These are phyloP conservation scores for Xanthoconium stramineum DNA, from an alignment of 768 basidiomycete species.

Conservation along the genomic window DNA sequence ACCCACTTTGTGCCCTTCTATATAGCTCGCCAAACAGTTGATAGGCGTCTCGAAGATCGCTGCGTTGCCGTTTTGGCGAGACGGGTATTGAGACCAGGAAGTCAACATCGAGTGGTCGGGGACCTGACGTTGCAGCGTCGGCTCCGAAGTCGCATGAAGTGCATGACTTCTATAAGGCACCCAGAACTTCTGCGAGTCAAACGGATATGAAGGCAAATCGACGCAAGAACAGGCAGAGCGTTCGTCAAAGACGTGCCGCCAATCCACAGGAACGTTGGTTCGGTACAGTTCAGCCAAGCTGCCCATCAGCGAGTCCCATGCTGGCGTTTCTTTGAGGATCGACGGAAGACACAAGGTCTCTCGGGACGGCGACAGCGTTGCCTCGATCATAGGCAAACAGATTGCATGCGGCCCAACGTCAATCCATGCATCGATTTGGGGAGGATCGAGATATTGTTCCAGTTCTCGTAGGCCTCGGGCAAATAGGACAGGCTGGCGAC, in stretches of 20 bases:
- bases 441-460: slow-evolving; percentile 23
- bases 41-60: slow-evolving; percentile 58
- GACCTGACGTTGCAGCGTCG: slow-evolving; percentile 1
- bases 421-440: slow-evolving; percentile 47
- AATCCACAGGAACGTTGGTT: slow-evolving; percentile 40
- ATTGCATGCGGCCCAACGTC: slow-evolving; percentile 66
- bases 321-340: slow-evolving; percentile 42
- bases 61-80: slow-evolving; percentile 28
- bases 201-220: slow-evolving; percentile 65
- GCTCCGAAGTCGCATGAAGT: background rate
- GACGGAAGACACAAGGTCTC: slow-evolving; percentile 45
- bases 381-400: slow-evolving; percentile 55
- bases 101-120: slow-evolving; percentile 37
- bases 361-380: slow-evolving; percentile 26
- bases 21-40: slow-evolving; percentile 38
- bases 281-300: slow-evolving; percentile 50
- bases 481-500: slow-evolving; percentile 54
- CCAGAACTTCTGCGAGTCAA: slow-evolving; percentile 56
- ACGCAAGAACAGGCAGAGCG: slow-evolving; percentile 39
- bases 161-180: slow-evolving; percentile 40
- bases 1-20: slow-evolving; percentile 58
- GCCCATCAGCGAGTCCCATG: slow-evolving; percentile 44
- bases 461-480: slow-evolving; percentile 47
- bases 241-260: slow-evolving; percentile 54
- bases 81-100: slow-evolving; percentile 43